A percentile compares a stretch with the other conserved stretches of the same genome.
Evolutionary conservation across 2,329 filamentous ascomycete genomes (phyloP).

Genomic region (Pseudohalonectria lignicola): DNA sequence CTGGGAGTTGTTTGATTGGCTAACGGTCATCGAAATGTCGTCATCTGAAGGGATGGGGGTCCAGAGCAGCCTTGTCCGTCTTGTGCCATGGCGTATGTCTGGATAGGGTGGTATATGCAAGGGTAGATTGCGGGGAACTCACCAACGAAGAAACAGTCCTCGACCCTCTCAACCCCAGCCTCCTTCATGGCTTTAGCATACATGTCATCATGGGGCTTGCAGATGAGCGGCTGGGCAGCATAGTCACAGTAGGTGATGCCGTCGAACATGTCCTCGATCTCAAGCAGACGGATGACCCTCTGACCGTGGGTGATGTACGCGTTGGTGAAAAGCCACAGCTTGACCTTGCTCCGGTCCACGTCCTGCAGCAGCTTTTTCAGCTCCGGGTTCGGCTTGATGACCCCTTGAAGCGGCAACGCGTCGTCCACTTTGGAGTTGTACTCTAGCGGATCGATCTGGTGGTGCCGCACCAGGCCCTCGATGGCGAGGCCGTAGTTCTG

Average conservation of each 20-base stretch:
- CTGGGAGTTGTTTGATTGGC: conserved; percentile 28
- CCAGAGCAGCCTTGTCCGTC: no score
- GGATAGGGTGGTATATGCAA: no score
- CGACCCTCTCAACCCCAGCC: conserved; percentile 54
- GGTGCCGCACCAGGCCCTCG: conserved; percentile 84
- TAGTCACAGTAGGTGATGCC: conserved; percentile 96
- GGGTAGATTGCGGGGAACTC: no score
- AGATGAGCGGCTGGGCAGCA: conserved; percentile 57
- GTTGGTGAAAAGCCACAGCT: conserved; percentile 91
- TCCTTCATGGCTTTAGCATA: conserved; percentile 83
- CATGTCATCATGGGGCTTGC: conserved; percentile 79
- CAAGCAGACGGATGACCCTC: conserved; percentile 70
- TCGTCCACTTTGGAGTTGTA: conserved; percentile 96
- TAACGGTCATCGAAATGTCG: neutral
- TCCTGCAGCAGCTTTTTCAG: conserved; percentile 68
- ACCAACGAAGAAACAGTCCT: conserved; percentile 91
- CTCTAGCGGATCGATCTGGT: conserved; percentile 88
- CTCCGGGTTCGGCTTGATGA: conserved; percentile 69
- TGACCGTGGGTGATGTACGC: conserved; percentile 84
- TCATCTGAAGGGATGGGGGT: neutral
- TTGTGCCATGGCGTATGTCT: no score
- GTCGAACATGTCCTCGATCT: conserved; percentile 82
- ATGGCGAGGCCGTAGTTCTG: conserved; percentile 94
- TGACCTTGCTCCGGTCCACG: conserved; percentile 75
- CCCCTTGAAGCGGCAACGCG: conserved; percentile 73